phyloP scores from a whole-genome alignment of 2,329 filamentous ascomycete species.

The Aspergillus nomiae region DNA sequence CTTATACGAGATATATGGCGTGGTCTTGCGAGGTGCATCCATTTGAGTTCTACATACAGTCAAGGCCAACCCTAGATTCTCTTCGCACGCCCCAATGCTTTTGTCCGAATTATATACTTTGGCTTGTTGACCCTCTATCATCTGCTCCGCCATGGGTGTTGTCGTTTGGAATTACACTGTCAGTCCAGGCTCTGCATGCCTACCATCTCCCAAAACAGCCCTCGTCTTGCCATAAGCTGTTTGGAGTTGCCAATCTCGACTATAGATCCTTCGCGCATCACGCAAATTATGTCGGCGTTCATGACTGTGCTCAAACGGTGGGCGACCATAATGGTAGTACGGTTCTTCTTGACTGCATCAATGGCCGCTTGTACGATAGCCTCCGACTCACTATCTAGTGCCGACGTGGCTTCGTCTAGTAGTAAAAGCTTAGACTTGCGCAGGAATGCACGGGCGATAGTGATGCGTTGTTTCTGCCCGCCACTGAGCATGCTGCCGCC shows the following conservation, averaged over 20 bases:
- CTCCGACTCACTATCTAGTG: slow-evolving; percentile 52
- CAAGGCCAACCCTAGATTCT: not conserved
- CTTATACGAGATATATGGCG: not conserved
- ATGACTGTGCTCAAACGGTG: slow-evolving; percentile 24
- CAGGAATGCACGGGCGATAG: slow-evolving; percentile 54
- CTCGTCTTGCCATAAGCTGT: not conserved
- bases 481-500: slow-evolving; percentile 53
- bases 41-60: not conserved
- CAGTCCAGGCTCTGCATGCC: not conserved
- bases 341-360: slow-evolving; percentile 12
- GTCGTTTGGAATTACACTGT: not conserved
- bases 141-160: not conserved
- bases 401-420: slow-evolving; percentile 57
- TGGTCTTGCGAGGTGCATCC: not conserved
- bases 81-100: not conserved
- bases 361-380: slow-evolving; percentile 35
- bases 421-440: slow-evolving; percentile 52
- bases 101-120: not conserved
- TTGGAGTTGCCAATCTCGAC: not conserved
- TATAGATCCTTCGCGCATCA: not conserved
- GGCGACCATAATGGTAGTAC: slow-evolving; percentile 24
- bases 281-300: slow-evolving; percentile 55
- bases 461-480: slow-evolving; percentile 56
- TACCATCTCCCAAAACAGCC: not conserved
- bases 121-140: not conserved